Base-by-base conservation (phyloP, 352 stramenopile genomes). In the Phytophthora ramorum region DNA sequence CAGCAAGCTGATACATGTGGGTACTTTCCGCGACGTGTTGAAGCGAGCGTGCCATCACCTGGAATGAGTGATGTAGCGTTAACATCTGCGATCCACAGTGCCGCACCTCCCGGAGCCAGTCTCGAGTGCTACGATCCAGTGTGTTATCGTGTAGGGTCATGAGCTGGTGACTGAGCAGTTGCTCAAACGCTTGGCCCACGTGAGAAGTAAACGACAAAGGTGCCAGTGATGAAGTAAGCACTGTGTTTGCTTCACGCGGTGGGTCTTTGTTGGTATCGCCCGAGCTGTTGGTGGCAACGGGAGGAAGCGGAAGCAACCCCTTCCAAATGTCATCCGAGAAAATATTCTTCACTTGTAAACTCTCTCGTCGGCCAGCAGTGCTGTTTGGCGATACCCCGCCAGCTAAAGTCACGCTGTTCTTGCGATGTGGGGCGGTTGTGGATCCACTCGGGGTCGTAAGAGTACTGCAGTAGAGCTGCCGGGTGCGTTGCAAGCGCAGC, bases 101-200 rank as follows among this genome's bases (percentile, higher is more conserved):
- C 1, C 76, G 76, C n/a, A 92, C 63, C 48, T 90, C 83, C 17
- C 63, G 66, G 7, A 92, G 63, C 83, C 83, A 92, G n/a, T 83
- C 81, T 20, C 74, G 76, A 9, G 83, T 90, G 40, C 72, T 88
- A 5, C 57, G 54, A 52, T 90, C 79, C 37, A 90, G 38, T 20
- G 74, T 76, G 32, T 75, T 65, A 51, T 89, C 76, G 30, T 88
- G 76, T 24, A 87, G 79, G 4, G 79, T 70, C 10, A 86, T 43
- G 12, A 87, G 63, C 5, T 80, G 74, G 46, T 92, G 85, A 4
- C 55, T 63, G 16, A 90, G 65, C 0, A 93, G 48, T 43, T 89
- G 73, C 43, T 90, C 71, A 24, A 93, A 89, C 5, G 81, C 81
- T 34, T 77, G 72, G 0, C 83, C 75, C 3, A 91, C 72, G 48